Evolutionary conservation across 1,139 yeast species (phyloP).

Genomic region (Lizanozyma gosingica): DNA sequence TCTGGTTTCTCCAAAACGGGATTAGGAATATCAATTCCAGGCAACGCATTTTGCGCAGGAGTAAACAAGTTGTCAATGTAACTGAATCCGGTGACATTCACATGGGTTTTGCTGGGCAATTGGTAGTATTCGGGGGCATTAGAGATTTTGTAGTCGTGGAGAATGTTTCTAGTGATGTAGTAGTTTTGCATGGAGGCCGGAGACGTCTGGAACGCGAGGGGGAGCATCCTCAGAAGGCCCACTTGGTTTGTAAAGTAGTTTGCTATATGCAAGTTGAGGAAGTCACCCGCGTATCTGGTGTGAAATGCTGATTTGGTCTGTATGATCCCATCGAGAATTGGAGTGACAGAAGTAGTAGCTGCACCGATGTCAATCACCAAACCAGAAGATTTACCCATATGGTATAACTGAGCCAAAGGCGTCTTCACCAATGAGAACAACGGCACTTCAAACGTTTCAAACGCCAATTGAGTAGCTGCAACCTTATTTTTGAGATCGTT

Average conservation of each 20-base stretch:
- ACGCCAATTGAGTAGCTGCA: constrained; percentile 51
- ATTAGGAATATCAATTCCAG: constrained; percentile 23
- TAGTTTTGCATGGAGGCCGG: neutral
- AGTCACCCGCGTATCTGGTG: constrained; percentile 64
- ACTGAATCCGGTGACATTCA: constrained; percentile 25
- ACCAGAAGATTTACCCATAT: constrained; percentile 60
- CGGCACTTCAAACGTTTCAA: constrained; percentile 58
- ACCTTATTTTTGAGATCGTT: constrained; percentile 44
- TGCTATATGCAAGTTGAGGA: constrained; percentile 46
- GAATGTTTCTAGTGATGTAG: neutral
- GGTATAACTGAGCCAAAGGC: constrained; percentile 62
- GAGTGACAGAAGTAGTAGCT: constrained; percentile 53
- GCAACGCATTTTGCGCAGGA: constrained; percentile 9
- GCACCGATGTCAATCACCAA: constrained; percentile 65
- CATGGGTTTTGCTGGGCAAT: constrained; percentile 35
- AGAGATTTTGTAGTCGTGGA: neutral
- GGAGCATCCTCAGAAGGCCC: neutral
- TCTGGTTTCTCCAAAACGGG: constrained; percentile 31
- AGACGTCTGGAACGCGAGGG: neutral
- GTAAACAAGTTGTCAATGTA: constrained; percentile 16
- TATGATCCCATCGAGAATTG: constrained; percentile 62
- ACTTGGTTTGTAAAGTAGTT: constrained; percentile 20
- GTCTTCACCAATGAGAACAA: constrained; percentile 59
- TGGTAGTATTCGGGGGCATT: constrained; percentile 28
- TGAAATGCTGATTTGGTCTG: constrained; percentile 51